Base-by-base conservation (phyloP, 345 rosid species). In the Angophora floribunda region DNA sequence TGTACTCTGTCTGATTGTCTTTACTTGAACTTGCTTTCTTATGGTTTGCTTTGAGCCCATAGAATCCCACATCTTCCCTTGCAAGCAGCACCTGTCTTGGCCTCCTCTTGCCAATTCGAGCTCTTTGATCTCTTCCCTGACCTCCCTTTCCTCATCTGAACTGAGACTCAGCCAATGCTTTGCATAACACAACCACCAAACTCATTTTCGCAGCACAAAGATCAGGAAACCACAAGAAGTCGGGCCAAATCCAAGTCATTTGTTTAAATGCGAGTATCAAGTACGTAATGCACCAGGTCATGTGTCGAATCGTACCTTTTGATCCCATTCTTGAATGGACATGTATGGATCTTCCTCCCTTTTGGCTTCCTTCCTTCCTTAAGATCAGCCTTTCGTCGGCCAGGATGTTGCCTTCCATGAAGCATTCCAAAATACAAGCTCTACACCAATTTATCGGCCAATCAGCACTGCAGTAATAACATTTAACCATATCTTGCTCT, bases 361-460 rank as follows among this genome's bases (percentile, higher is more conserved):
- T 6, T 24, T 2, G 51, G 87, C 51, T 22, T 36, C 14, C 13
- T 32, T 21, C 52, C 87, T 86, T 59, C 28, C 67, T 86, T 28
- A 86, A 47, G 67, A 86, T 86, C 78, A 26, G 55, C 52, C 87
- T 86, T 45, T 86, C 87, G 4, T 86, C 87, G 0, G 79, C 87
- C 52, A 86, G 50, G 78, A 4, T 86, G 87, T 86, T 86, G 87
- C 87, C 26, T n/a, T 79, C 87, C 87, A 59, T 86, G 79, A 51
- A 86, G 87, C 87, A 86, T 86, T 28, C 87, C 87, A 45, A 86
- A 86, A 59, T 86, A 79, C 78, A 86, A 86, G 47, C 87, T 61
- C 87, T 86, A 26, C 70, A 59, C 30, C 53, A 47, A 52, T 85
- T 47, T 85, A 49, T 52, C 9, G 13, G 59, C 49, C 61, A n/a